These are phyloP conservation scores for Zygosaccharomyces gambellarensis DNA, from an alignment of 805 yeast genomes.

Conservation along the genomic window DNA sequence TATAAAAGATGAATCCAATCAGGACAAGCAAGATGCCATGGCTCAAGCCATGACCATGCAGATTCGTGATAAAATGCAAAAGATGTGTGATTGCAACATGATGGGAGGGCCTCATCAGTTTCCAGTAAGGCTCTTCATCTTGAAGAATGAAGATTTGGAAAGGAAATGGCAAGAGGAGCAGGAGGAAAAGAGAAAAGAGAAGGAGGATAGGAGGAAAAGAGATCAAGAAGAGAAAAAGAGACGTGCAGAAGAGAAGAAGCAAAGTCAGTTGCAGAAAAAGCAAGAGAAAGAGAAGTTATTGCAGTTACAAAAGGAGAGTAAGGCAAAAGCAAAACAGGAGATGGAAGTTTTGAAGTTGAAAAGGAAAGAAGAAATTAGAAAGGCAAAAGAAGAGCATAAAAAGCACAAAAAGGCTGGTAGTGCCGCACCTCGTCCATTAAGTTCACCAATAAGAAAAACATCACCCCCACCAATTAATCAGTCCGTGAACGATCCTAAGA, in stretches of 20 bases:
- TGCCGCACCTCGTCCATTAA: neutral
- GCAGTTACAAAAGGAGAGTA: slow-evolving; percentile 19
- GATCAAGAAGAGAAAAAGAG: slow-evolving; percentile 33
- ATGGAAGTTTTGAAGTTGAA: slow-evolving; percentile 16
- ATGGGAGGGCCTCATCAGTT: slow-evolving; percentile 80
- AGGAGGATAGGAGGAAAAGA: slow-evolving; percentile 35
- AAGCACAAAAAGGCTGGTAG: slow-evolving; percentile 7
- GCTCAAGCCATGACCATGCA: slow-evolving; percentile 10
- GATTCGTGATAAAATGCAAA: slow-evolving; percentile 83
- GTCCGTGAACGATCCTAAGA: slow-evolving; percentile 64
- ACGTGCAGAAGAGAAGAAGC: slow-evolving; percentile 27
- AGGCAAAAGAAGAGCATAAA: slow-evolving; percentile 20
- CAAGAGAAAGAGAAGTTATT: slow-evolving; percentile 23
- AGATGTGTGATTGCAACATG: slow-evolving; percentile 70
- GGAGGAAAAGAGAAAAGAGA: slow-evolving; percentile 34
- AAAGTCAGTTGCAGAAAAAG: slow-evolving; percentile 22
- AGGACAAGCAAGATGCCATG: slow-evolving; percentile 5
- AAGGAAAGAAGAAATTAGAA: slow-evolving; percentile 22
- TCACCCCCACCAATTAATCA: slow-evolving; percentile 6
- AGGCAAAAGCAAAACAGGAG: slow-evolving; percentile 23
- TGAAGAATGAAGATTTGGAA: slow-evolving; percentile 73
- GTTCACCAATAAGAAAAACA: neutral
- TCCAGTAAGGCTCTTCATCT: slow-evolving; percentile 71
- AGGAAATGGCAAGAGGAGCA: slow-evolving; percentile 42
- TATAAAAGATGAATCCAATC: slow-evolving; percentile 37